phyloP scores from a whole-genome alignment of 345 rosid genomes.

The Syzygium oleosum region DNA sequence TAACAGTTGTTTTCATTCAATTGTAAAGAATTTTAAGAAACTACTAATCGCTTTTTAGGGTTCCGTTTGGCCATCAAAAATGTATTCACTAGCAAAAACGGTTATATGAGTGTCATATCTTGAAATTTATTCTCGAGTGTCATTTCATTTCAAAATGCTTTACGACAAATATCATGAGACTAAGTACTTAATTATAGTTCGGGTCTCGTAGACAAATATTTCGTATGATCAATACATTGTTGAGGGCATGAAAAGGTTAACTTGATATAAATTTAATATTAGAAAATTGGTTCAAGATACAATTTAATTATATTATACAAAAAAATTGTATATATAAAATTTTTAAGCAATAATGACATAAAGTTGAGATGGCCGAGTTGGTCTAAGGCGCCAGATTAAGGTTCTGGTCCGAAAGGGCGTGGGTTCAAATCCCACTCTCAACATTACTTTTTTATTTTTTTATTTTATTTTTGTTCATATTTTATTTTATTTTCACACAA shows the following conservation, averaged over 20 bases:
- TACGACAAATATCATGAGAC: background rate
- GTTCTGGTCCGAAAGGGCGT: conserved; percentile 99
- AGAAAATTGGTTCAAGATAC: background rate
- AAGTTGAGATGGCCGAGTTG: conserved; percentile 96
- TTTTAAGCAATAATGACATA: rapidly evolving
- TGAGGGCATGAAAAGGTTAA: background rate
- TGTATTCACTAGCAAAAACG: rapidly evolving
- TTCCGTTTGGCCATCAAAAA: rapidly evolving
- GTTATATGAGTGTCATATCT: background rate
- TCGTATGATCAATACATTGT: background rate
- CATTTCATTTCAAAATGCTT: background rate
- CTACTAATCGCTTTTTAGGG: background rate
- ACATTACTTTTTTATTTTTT: background rate
- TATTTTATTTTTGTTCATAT: background rate
- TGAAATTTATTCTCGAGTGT: background rate
- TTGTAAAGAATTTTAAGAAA: background rate
- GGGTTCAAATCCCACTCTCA: conserved; percentile 97
- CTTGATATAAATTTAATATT: background rate
- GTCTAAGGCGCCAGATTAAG: conserved; percentile 99
- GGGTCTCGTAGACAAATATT: background rate
- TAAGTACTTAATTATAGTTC: background rate
- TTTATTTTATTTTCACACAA: background rate
- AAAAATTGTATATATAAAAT: background rate
- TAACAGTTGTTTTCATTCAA: background rate
- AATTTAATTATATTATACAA: background rate